Evolutionary conservation across 805 yeast genomes (phyloP), one percentile per base, ranked within the genome.

Genomic region (Metschnikowia corniflorae): DNA sequence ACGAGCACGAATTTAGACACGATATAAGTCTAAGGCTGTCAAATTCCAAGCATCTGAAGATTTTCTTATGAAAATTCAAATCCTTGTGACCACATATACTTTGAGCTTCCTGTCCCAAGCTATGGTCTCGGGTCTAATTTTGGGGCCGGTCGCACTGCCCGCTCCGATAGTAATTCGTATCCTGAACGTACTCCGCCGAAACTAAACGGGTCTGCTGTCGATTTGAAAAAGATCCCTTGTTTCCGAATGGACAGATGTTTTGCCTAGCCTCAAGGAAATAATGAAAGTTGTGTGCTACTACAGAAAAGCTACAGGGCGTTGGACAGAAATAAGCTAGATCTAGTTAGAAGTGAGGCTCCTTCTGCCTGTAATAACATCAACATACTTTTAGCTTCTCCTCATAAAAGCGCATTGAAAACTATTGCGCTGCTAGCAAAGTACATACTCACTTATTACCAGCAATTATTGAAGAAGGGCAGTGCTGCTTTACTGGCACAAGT

Each of bases 281-380:
- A 35, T 29, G 28, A 27, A n/a, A 26, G 24, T 18, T 32, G 35
- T 32, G 18, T 18, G 10, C 18, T 28, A 19, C 33, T 47, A 16
- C 51, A 47, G 28, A 31, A 26, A 4, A 38, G 50, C 28, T 43
- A 45, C 29, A 27, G 28, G 27, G 37, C 33, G 7, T 17, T 45
- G 8, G 39, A 50, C 3, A 30, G 35, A 8, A 37, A 41, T 18
- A 31, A 43, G 8, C 27, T 41, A 20, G 31, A 14, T 2, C 21
- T 15, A 13, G 47, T 48, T 2, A 44, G 39, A 26, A 29, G 18
- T 13, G 37, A 35, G 19, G 45, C 44, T 3, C 41, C 36, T 16
- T 20, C 17, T 14, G 50, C 47, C 5, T 40, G 43, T 31, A 18
- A 24, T 21, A 28, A 15, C 33, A 30, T 43, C 17, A 43, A 36